These are phyloP conservation scores for Corinectria fuckeliana DNA, from an alignment of 2,329 filamentous ascomycete genomes.

Conservation along the genomic window DNA sequence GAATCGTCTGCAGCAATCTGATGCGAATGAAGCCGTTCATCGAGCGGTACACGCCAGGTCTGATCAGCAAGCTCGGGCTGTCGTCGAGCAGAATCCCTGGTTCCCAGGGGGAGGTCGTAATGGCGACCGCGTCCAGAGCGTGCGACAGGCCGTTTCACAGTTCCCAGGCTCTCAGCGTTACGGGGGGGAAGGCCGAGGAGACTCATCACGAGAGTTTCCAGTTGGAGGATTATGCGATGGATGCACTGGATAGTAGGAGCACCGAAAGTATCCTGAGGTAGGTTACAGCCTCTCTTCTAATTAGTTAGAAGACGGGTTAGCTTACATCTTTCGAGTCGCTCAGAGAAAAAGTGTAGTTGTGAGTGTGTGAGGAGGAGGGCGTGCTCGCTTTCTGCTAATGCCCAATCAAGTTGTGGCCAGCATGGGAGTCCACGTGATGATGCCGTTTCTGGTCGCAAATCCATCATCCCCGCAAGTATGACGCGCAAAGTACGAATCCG, in stretches of 20 bases:
- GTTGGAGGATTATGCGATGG: neutral
- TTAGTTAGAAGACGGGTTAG: too few species aligned
- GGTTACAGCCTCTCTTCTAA: too few species aligned
- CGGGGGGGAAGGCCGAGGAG: neutral
- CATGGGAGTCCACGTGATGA: neutral
- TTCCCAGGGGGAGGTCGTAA: neutral
- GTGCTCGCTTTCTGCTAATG: too few species aligned
- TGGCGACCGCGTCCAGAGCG: neutral
- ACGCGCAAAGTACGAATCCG: neutral
- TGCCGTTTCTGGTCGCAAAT: neutral
- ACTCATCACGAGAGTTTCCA: neutral
- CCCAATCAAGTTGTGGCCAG: too few species aligned
- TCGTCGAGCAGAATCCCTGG: neutral
- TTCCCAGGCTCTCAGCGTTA: neutral
- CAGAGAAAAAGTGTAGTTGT: too few species aligned
- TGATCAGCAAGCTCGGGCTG: neutral
- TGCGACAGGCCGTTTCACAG: neutral
- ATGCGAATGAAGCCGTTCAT: constrained; percentile 1
- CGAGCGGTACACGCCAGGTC: neutral
- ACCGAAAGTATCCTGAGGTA: neutral
- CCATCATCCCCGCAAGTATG: neutral
- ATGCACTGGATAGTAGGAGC: neutral
- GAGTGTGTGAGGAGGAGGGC: too few species aligned
- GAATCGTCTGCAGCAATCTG: neutral
- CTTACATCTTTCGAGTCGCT: too few species aligned